phyloP scores from a whole-genome alignment of 768 basidiomycete species.

The Collybia sp. region DNA sequence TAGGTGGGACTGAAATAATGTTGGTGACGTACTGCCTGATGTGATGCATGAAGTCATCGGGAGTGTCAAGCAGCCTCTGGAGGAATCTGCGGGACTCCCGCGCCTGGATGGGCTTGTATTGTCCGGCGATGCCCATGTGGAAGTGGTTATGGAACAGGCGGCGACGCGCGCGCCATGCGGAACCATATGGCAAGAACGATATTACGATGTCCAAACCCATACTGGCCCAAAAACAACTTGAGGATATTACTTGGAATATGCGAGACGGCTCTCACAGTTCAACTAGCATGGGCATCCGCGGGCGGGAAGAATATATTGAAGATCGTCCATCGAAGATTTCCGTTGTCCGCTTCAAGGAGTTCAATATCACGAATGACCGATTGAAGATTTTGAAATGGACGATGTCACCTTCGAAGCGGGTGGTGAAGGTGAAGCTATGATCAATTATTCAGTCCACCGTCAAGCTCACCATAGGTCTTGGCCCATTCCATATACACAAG shows the following conservation, averaged over 20 bases:
- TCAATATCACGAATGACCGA: slow-evolving; percentile 6
- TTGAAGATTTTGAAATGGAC: slow-evolving; percentile 10
- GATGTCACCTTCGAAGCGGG: slow-evolving; percentile 9
- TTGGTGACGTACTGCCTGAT: background rate
- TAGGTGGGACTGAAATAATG: background rate
- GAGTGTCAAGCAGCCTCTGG: slow-evolving; percentile 5
- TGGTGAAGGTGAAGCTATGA: background rate
- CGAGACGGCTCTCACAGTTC: slow-evolving; percentile 5
- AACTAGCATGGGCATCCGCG: slow-evolving; percentile 2
- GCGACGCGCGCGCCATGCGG: slow-evolving; percentile 5
- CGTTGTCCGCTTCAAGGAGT: slow-evolving; percentile 1
- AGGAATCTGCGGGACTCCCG: slow-evolving; percentile 1
- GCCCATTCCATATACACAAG: slow-evolving; percentile 9
- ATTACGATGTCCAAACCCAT: slow-evolving; percentile 7
- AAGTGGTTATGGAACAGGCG: slow-evolving; percentile 13
- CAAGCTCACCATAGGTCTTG: slow-evolving; percentile 12
- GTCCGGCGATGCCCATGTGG: slow-evolving; percentile 3
- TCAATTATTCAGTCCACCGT: background rate
- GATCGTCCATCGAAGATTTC: slow-evolving; percentile 12
- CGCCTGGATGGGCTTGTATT: background rate
- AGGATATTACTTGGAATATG: background rate
- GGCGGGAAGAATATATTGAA: slow-evolving; percentile 9
- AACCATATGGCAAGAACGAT: slow-evolving; percentile 12
- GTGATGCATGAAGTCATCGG: background rate
- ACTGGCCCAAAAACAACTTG: background rate